Base-by-base conservation (phyloP, 2,329 filamentous ascomycete genomes). In the Phaeosphaeriaceae sp. region DNA sequence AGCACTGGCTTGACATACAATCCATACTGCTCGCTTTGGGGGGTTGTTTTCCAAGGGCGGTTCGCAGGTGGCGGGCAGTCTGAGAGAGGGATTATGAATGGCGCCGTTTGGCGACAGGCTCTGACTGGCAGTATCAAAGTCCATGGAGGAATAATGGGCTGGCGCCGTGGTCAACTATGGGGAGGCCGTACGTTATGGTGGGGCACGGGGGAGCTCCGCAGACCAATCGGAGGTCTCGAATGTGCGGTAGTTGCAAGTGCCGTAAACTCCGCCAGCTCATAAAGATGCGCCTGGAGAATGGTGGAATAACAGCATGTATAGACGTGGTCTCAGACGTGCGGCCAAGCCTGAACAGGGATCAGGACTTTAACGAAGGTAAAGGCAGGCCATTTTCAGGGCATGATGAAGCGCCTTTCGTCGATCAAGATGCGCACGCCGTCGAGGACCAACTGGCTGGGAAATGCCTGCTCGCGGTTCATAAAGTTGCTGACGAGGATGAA, bases 31-130 rank as follows among this genome's bases (percentile, higher is more conserved):
- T 75, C 90, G 90, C 74, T 89, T 90, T 1, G 87, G 83, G 11
- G 90, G 88, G 56, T 89, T 89, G 48, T 85, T 84, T 11, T 88
- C 85, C 19, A 87, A 86, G 0, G 93, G 93, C 24, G 94, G 94
- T 68, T 96, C 91, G 75, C 93, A 97, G 66, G 91, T 96, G 33
- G 89, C 82, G 1, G 94, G 94, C 2, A 98, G 86, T 67, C 89
- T 80, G 10, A 88, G 80, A 61, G 79, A 81, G 11, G 80, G 65
- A 47, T 73, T 67, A 40, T 71, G 69, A 24, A 68, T 72, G 22
- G 71, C 75, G 51, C 72, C 71, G 48, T 66, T 65, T 24, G 76
- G 76, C 40, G 77, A 78, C 17, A 78, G 73, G 60, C 72, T 74
- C 60, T 75, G 72, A 54, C 73, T 76, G 19, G 67, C 67, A 4